Percentiles rank a stretch among this genome's conserved stretches.
Conservation (phyloP, 1,139 yeast genomes). For the Scheffersomyces illinoinensis region DNA sequence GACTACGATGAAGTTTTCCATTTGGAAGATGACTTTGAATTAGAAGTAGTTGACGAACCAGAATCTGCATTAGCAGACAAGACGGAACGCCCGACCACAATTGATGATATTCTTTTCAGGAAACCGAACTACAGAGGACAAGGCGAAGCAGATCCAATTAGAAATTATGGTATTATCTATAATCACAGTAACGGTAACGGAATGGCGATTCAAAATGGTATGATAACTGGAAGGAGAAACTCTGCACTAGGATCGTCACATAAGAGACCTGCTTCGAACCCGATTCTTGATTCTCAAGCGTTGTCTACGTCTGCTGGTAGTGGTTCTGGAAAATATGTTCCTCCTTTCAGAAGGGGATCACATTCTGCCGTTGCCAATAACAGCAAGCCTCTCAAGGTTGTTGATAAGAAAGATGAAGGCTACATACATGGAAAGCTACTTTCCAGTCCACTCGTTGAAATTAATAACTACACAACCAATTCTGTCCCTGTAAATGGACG, state of each 20-base stretch:
- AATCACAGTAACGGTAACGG: slow-evolving; percentile 1
- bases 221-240: slow-evolving; percentile 7
- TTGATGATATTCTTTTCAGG: slow-evolving; percentile 10
- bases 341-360: slow-evolving; percentile 65
- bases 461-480: slow-evolving; percentile 22
- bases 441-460: slow-evolving; percentile 9
- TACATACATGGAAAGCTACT: slow-evolving; percentile 7
- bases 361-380: slow-evolving; percentile 14
- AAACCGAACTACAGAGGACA: slow-evolving; percentile 11
- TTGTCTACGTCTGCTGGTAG: slow-evolving; percentile 25
- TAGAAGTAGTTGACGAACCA: slow-evolving; percentile 1
- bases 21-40: slow-evolving; percentile 44
- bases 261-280: slow-evolving; percentile 13
- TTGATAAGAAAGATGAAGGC: slow-evolving; percentile 4
- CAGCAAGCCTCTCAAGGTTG: neutral
- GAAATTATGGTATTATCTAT: neutral
- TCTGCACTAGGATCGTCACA: slow-evolving; percentile 5
- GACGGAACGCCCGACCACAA: neutral
- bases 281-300: slow-evolving; percentile 1
- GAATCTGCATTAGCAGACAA: slow-evolving; percentile 1
- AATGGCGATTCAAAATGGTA: neutral
- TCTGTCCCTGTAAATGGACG: slow-evolving; percentile 45
- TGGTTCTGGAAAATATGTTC: slow-evolving; percentile 60
- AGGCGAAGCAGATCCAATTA: slow-evolving; percentile 12
- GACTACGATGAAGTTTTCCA: slow-evolving; percentile 47